phyloP scores from a whole-genome alignment of 768 basidiomycete genomes.

The Leccinum barrowsii region DNA sequence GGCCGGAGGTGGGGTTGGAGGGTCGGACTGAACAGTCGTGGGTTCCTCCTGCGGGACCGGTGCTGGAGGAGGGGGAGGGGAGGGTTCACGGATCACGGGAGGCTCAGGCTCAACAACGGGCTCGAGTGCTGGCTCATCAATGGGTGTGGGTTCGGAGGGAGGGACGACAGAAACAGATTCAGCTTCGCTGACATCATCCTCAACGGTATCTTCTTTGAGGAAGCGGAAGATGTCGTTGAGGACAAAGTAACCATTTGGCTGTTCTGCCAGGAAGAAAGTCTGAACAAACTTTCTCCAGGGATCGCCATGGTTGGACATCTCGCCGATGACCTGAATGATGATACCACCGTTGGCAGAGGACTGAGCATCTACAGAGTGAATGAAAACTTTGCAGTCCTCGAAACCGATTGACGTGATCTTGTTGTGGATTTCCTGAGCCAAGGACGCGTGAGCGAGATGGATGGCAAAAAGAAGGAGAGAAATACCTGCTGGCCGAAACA shows the following conservation, averaged over 20 bases:
- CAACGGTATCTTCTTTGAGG: slow-evolving; percentile 91
- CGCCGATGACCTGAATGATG: slow-evolving; percentile 98
- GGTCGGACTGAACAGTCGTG: slow-evolving; percentile 33
- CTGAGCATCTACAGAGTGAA: slow-evolving; percentile 97
- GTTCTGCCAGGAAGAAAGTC: slow-evolving; percentile 99
- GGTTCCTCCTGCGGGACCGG: slow-evolving; percentile 37
- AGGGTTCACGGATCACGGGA: slow-evolving; percentile 32
- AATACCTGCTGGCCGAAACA: slow-evolving; percentile 91
- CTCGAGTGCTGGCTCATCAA: slow-evolving; percentile 33
- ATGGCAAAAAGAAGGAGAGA: slow-evolving; percentile 14
- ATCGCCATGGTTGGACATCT: slow-evolving; percentile 91
- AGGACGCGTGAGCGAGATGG: slow-evolving; percentile 2
- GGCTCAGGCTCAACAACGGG: slow-evolving; percentile 24
- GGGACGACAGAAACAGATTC: slow-evolving; percentile 34
- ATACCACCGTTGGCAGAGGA: slow-evolving; percentile 93
- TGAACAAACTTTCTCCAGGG: slow-evolving; percentile 99
- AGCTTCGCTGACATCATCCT: slow-evolving; percentile 63
- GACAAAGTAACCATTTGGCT: slow-evolving; percentile 98
- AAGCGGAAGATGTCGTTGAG: slow-evolving; percentile 99
- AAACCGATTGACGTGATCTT: slow-evolving; percentile 94
- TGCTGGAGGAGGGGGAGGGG: slow-evolving; percentile 26
- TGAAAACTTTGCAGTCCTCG: slow-evolving; percentile 97
- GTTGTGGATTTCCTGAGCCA: slow-evolving; percentile 86
- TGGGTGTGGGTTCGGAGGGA: slow-evolving; percentile 34
- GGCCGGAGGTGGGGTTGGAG: slow-evolving; percentile 33